Percentiles rank a stretch among this genome's conserved stretches.
These are phyloP conservation scores for Avicennia marina DNA, from an alignment of 257 asterid genomes.

Conservation along the genomic window DNA sequence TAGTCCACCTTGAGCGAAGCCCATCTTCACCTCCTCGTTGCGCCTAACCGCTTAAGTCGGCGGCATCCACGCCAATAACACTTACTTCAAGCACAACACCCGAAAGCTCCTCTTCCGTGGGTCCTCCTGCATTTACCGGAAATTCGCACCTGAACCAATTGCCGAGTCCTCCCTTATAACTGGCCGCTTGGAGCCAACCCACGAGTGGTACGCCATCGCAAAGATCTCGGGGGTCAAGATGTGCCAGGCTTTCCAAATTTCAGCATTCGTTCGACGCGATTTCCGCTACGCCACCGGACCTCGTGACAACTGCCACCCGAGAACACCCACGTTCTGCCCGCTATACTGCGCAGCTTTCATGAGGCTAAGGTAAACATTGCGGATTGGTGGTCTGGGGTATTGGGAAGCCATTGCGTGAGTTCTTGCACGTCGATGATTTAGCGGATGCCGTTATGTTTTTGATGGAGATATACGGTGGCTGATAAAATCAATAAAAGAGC, in stretches of 20 bases:
- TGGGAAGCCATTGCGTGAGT: conserved; percentile 87
- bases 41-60: conserved; percentile 98
- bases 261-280: conserved; percentile 76
- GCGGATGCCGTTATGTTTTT: conserved; percentile 75
- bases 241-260: conserved; percentile 78
- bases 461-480: conserved; percentile 63
- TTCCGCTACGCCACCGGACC: conserved; percentile 92
- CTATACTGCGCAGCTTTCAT: conserved; percentile 73
- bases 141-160: conserved; percentile 93
- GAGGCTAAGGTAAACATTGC: conserved; percentile 51
- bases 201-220: conserved; percentile 90
- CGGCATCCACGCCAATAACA: conserved; percentile 86
- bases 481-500: too few species aligned
- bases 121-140: conserved; percentile 95
- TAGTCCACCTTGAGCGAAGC: too few species aligned
- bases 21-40: too few species aligned
- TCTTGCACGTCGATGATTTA: conserved; percentile 84
- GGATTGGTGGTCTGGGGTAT: conserved; percentile 90
- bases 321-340: conserved; percentile 93
- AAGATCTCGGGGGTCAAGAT: conserved; percentile 86
- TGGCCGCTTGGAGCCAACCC: conserved; percentile 80
- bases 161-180: conserved; percentile 79
- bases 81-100: conserved; percentile 49
- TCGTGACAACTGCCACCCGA: conserved; percentile 85
- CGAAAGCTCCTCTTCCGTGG: conserved; percentile 74